Conservation (phyloP, 352 stramenopile genomes). For the Aphanomyces stellatus region DNA sequence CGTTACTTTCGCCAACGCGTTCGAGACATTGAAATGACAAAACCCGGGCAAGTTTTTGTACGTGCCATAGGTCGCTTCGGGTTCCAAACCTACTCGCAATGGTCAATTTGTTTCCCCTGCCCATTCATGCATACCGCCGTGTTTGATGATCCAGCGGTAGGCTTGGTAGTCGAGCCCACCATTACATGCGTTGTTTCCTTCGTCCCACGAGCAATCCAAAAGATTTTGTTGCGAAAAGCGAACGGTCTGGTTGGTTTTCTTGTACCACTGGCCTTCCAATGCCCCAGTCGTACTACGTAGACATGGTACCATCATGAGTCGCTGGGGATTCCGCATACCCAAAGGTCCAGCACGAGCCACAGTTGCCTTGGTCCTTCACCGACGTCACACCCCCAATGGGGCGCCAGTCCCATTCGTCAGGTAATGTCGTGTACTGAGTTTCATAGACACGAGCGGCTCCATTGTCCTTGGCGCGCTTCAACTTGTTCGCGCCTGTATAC, state of each 20-base stretch:
- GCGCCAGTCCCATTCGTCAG: conserved; percentile 82
- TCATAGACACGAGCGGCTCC: conserved; percentile 40
- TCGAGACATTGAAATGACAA: conserved; percentile 78
- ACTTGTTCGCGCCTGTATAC: conserved; percentile 33
- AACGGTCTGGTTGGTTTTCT: conserved; percentile 60
- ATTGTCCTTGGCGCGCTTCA: conserved; percentile 48
- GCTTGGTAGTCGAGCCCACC: conserved; percentile 86
- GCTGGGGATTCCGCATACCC: conserved; percentile 29
- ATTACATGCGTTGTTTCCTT: conserved; percentile 86
- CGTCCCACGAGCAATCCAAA: conserved; percentile 89
- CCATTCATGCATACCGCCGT: conserved; percentile 36
- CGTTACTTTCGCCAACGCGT: conserved; percentile 60
- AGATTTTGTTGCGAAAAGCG: conserved; percentile 86
- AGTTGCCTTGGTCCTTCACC: conserved; percentile 88
- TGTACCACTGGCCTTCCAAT: conserved; percentile 65
- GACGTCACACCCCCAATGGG: conserved; percentile 77
- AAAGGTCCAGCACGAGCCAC: conserved; percentile 90
- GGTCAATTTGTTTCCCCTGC: conserved; percentile 2
- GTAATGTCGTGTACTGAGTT: conserved; percentile 29
- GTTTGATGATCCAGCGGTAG: conserved; percentile 82
- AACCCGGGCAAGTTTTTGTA: conserved; percentile 85
- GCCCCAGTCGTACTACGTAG: conserved; percentile 59
- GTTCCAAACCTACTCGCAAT: conserved; percentile 35
- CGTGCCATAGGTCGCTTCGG: conserved; percentile 71
- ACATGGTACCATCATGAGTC: conserved; percentile 1